Evolutionary conservation across 2,329 filamentous ascomycete species (phyloP).

Genomic region (Fusarium chlamydosporum): DNA sequence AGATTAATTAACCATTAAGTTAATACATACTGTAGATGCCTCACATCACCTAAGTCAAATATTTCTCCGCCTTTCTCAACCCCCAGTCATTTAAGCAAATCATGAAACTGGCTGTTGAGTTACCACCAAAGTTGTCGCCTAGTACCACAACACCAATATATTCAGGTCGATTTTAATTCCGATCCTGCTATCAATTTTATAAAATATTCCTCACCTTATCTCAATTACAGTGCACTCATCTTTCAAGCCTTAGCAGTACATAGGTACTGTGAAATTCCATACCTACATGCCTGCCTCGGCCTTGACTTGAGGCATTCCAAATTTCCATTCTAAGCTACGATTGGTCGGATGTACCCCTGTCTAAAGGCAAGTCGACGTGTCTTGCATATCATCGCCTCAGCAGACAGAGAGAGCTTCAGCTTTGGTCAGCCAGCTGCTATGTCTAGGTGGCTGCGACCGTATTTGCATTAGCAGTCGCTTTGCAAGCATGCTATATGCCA

Average conservation of each 20-base stretch:
- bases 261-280: background rate
- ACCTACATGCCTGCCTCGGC: background rate
- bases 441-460: background rate
- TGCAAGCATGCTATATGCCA: background rate
- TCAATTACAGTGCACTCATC: background rate
- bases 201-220: no score
- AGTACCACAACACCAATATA: background rate
- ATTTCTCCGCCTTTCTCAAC: background rate
- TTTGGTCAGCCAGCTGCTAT: background rate
- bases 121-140: background rate
- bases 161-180: background rate
- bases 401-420: background rate
- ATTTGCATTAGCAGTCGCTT: background rate
- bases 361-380: slow-evolving; percentile 48
- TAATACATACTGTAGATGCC: no score
- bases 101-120: background rate
- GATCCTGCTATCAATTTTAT: background rate
- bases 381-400: slow-evolving; percentile 48
- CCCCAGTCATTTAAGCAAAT: background rate
- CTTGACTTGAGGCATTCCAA: slow-evolving; percentile 2
- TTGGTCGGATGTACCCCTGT: slow-evolving; percentile 12
- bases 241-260: background rate
- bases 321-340: background rate
- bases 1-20: background rate
- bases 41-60: background rate